phyloP scores from a whole-genome alignment of 805 yeast species.

The Wickerhamiella musiphila region DNA sequence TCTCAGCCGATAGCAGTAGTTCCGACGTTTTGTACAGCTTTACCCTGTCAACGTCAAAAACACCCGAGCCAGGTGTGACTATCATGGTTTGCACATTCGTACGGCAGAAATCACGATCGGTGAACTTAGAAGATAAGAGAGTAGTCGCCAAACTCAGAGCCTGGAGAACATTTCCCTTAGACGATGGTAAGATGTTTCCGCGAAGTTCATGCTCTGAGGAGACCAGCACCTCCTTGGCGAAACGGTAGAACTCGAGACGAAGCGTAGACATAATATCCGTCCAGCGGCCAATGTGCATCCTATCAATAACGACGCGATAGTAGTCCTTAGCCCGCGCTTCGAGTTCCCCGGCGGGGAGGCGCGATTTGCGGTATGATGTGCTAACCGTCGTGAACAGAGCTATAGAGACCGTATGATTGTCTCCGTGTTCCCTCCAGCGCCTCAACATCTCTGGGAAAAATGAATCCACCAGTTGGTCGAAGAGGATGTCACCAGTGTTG shows the following conservation, averaged over 20 bases:
- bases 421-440: slow-evolving; percentile 70
- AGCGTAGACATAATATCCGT: slow-evolving; percentile 77
- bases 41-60: slow-evolving; percentile 78
- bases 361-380: slow-evolving; percentile 13
- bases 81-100: slow-evolving; percentile 82
- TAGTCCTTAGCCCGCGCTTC: slow-evolving; percentile 49
- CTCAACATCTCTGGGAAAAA: slow-evolving; percentile 77
- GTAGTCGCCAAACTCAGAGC: slow-evolving; percentile 74
- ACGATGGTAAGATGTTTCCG: slow-evolving; percentile 64
- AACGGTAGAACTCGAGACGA: slow-evolving; percentile 67
- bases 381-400: slow-evolving; percentile 76
- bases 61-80: slow-evolving; percentile 83
- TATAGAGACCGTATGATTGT: slow-evolving; percentile 83
- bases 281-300: slow-evolving; percentile 80
- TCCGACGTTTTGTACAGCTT: slow-evolving; percentile 58
- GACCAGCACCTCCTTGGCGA: slow-evolving; percentile 55
- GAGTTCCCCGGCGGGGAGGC: slow-evolving; percentile 50
- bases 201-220: slow-evolving; percentile 28
- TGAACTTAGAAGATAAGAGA: slow-evolving; percentile 55
- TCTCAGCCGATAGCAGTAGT: slow-evolving; percentile 58
- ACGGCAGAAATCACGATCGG: slow-evolving; percentile 73
- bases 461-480: slow-evolving; percentile 83
- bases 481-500: slow-evolving; percentile 86
- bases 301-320: slow-evolving; percentile 88
- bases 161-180: slow-evolving; percentile 78